These are phyloP conservation scores for Theileria sp. DNA, from an alignment of 169 alveolate genomes.

Conservation along the genomic window DNA sequence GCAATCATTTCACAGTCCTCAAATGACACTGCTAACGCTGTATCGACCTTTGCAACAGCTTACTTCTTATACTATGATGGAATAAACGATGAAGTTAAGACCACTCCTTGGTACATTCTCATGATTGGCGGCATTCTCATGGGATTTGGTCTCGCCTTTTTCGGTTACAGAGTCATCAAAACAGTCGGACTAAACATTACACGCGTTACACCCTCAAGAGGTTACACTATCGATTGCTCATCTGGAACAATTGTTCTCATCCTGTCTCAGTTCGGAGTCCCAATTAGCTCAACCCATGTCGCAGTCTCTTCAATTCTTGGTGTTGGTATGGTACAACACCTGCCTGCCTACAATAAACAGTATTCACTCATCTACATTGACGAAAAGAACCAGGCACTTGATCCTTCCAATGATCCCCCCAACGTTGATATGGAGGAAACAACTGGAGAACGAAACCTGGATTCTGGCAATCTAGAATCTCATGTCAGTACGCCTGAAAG, in stretches of 20 bases:
- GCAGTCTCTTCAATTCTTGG: conserved; percentile 83
- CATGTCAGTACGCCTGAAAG: not conserved
- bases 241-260: conserved; percentile 78
- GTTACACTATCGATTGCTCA: conserved; percentile 79
- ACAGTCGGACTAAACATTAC: conserved; percentile 77
- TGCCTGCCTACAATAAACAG: conserved; percentile 10
- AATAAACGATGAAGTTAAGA: conserved; percentile 35
- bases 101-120: conserved; percentile 81
- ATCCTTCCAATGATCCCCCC: not conserved
- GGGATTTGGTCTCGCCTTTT: conserved; percentile 79
- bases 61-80: conserved; percentile 55
- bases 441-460: not conserved
- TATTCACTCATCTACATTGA: not conserved
- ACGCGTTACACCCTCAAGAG: conserved; percentile 83
- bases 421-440: not conserved
- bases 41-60: conserved; percentile 76
- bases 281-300: conserved; percentile 85
- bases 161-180: conserved; percentile 80
- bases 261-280: conserved; percentile 79
- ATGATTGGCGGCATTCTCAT: conserved; percentile 79
- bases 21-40: conserved; percentile 86
- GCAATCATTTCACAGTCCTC: conserved; percentile 82
- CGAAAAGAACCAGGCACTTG: not conserved
- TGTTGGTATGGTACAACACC: conserved; percentile 70
- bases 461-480: not conserved